Evolutionary conservation across 768 basidiomycete genomes (phyloP), one percentile per base, ranked within the genome.

Genomic region (Rubroboletus satanas): DNA sequence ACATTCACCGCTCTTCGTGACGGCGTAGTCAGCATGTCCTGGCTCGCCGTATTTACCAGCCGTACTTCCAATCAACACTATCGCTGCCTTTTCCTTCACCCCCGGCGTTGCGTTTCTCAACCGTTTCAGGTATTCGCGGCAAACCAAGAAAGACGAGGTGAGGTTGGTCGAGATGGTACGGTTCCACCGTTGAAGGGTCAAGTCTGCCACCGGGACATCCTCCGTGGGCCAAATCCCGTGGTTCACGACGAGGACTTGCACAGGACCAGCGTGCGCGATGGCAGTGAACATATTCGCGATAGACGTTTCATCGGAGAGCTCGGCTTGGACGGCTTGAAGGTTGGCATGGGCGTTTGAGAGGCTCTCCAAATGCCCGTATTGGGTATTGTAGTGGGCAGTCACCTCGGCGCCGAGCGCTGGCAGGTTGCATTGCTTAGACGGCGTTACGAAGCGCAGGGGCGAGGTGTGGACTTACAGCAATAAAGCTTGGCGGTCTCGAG

Each of bases 31-130:
- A 0, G 79, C 80, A 64, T 87, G 81, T 4, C 79, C 79, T 0
- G 79, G 79, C 67, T 89, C 87, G 17, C 88, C 89, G 58, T 79
- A 85, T 70, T 85, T 87, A 2, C 88, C 88, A 3, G 87, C 79
- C 0, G 82, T 83, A 57, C 85, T 85, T 11, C 89, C 88, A 47
- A 90, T 78, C 37, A 90, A 68, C 3, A 89, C 73, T 31, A 91
- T 78, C 14, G 78, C 73, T 0, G 84, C 84, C 57, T 81, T 79
- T 10, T 78, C 78, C 64, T 80, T 84, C 21, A 71, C 57, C n/a
- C 70, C 72, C 15, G 72, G 67, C 0, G 66, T 62, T 14, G 72
- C 77, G 1, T 49, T 31, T 52, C 70, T 72, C 31, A 90, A 66
- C 5, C 73, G 71, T 9, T 69, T 71, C 46, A 90, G 60, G 62